Conservation (phyloP, 2,329 filamentous ascomycete genomes). For the Torrubiella hemipterigena region DNA sequence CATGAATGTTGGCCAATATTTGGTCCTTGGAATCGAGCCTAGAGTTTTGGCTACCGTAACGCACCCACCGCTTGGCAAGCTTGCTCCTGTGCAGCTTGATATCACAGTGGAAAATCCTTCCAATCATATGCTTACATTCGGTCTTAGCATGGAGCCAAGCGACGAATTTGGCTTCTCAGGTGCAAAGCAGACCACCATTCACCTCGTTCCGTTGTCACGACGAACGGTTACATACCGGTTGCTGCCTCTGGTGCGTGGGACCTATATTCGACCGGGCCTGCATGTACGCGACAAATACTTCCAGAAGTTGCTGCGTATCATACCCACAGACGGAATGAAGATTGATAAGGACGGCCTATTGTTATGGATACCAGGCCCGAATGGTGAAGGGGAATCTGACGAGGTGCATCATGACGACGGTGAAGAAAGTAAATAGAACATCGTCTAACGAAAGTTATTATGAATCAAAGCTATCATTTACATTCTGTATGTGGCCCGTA, state of each 20-base stretch:
- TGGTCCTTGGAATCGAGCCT: slow-evolving; percentile 73
- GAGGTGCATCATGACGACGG: slow-evolving; percentile 7
- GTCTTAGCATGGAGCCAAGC: slow-evolving; percentile 80
- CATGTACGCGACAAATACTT: slow-evolving; percentile 85
- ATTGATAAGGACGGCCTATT: slow-evolving; percentile 51
- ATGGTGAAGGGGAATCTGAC: slow-evolving; percentile 16
- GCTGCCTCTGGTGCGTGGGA: slow-evolving; percentile 51
- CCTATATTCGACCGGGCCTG: slow-evolving; percentile 61
- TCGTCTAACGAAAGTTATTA: too few species aligned
- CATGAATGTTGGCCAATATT: slow-evolving; percentile 67
- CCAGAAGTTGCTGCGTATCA: slow-evolving; percentile 74
- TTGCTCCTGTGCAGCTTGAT: slow-evolving; percentile 31
- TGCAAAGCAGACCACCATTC: slow-evolving; percentile 66
- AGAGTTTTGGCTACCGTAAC: slow-evolving; percentile 59
- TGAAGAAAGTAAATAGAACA: slow-evolving; percentile 1
- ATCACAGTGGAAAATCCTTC: slow-evolving; percentile 85
- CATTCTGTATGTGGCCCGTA: not conserved
- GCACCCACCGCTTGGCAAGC: slow-evolving; percentile 22
- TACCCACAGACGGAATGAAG: slow-evolving; percentile 64
- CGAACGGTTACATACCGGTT: slow-evolving; percentile 63
- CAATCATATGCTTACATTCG: slow-evolving; percentile 88
- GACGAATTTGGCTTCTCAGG: slow-evolving; percentile 91
- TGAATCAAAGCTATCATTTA: too few species aligned
- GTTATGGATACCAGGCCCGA: slow-evolving; percentile 41
- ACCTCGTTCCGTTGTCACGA: slow-evolving; percentile 72